Base-by-base conservation (phyloP, 2,329 filamentous ascomycete genomes). In the Aspergillus brunneoviolaceus region DNA sequence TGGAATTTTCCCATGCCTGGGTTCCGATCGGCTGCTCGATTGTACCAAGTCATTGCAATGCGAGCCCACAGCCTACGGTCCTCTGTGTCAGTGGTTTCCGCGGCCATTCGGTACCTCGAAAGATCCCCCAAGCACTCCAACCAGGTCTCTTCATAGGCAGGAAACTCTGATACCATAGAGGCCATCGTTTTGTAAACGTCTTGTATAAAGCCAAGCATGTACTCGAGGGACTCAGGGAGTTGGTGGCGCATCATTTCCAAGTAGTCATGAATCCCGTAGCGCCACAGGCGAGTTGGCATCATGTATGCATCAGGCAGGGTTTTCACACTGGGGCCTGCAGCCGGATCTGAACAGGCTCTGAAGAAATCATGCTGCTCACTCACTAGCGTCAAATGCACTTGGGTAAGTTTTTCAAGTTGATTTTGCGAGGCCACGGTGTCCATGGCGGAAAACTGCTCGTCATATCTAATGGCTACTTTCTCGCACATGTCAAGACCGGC, bases 241-340 rank as follows among this genome's bases (percentile, higher is more conserved):
- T 88, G 84, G 64, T 91, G 87, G 0, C 91, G 82, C 0, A 96
- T 74, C 0, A 96, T 73, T 65, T 96, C 91, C 0, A 96, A 80
- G 59, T 95, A 95, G 0, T 87, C 88, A 70, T 96, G 92, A 3
- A 98, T 97, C 0, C 91, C 94, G 67, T 96, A 91, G 0, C 91
- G 84, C 95, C 95, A 98, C 90, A 98, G 95, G 0, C 94, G 81
- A 0, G 91, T 92, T 0, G 94, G 93, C 91, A 98, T 97, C 0
- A 87, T 87, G 67, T 96, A 96, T 62, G 95, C 95, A 0, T 84
- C 83, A 0, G 92, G 89, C 0, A 97, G 75, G 0, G 85, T 80
- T 3, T 85, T 82, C 0, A 98, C 73, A 0, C 88, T 85, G 0
- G 82, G 81, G 25, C 84, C 90, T 0, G 92, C 91, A 0, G 88